phyloP scores from a whole-genome alignment of 1,139 yeast genomes.

The Saccharomyces hybrid region DNA sequence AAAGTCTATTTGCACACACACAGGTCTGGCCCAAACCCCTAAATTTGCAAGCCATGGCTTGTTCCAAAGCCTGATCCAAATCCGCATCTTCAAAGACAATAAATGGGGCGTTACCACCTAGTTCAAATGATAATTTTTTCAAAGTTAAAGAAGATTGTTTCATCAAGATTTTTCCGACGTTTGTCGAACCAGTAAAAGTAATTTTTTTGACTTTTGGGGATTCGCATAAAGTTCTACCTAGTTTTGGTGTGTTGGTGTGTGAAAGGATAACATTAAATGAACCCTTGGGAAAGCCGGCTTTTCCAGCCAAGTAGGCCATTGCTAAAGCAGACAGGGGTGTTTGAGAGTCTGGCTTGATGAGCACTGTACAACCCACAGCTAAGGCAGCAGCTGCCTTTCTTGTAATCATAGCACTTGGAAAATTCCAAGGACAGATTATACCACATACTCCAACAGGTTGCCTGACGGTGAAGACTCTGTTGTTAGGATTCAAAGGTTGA shows the following conservation, averaged over 20 bases:
- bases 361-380: conserved; percentile 90
- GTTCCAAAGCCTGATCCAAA: conserved; percentile 67
- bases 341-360: conserved; percentile 83
- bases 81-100: conserved; percentile 82
- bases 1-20: conserved; percentile 72
- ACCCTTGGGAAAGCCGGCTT: conserved; percentile 88
- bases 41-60: conserved; percentile 61
- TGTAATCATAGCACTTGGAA: conserved; percentile 91
- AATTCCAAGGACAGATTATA: conserved; percentile 91
- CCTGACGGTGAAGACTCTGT: conserved; percentile 57
- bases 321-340: conserved; percentile 88
- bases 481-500: conserved; percentile 50
- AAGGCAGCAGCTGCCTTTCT: conserved; percentile 86
- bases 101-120: conserved; percentile 93
- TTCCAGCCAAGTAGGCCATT: conserved; percentile 57
- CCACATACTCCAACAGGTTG: conserved; percentile 92
- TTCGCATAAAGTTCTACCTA: conserved; percentile 67
- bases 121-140: conserved; percentile 78
- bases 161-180: conserved; percentile 76
- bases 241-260: conserved; percentile 43
- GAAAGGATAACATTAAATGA: conserved; percentile 65
- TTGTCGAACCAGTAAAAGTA: conserved; percentile 87
- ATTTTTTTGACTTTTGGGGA: conserved; percentile 63
- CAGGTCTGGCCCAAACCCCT: conserved; percentile 78
- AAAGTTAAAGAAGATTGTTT: conserved; percentile 66